Conservation (phyloP, 495 filamentous ascomycete genomes). For the Podospora comata region DNA sequence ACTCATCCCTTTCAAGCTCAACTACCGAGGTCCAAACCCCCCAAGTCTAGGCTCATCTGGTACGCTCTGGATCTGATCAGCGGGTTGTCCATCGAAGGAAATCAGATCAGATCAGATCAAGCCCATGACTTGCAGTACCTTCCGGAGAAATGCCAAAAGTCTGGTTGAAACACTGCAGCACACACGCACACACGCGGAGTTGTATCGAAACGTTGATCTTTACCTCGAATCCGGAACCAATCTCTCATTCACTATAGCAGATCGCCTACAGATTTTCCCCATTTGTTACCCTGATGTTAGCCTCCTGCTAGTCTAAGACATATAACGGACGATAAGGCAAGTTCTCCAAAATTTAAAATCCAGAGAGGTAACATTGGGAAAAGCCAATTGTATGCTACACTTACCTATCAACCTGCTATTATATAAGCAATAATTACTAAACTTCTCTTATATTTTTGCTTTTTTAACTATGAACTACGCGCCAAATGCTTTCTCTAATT, state of each 20-base stretch:
- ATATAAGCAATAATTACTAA: no score
- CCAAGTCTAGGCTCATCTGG: conserved; percentile 1
- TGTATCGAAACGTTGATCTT: neutral
- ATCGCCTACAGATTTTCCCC: neutral
- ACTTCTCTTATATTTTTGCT: no score
- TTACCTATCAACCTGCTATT: no score
- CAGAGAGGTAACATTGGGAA: no score
- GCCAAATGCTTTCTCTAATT: no score
- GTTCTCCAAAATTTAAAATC: no score
- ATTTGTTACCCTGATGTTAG: neutral
- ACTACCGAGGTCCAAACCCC: neutral
- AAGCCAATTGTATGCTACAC: no score
- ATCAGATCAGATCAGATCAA: neutral
- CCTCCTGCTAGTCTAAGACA: neutral
- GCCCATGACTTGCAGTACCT: neutral
- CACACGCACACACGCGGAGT: neutral
- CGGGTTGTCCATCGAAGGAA: neutral
- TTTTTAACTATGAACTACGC: no score
- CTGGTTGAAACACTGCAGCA: neutral
- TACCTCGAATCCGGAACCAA: neutral
- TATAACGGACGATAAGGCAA: no score
- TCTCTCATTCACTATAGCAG: neutral
- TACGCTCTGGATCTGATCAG: neutral
- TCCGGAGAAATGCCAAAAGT: neutral
- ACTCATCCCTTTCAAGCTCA: neutral